Percentiles rank a stretch among this genome's conserved stretches.
Conservation (phyloP, 2,329 filamentous ascomycete species). For the Westerdykella aurantiaca region DNA sequence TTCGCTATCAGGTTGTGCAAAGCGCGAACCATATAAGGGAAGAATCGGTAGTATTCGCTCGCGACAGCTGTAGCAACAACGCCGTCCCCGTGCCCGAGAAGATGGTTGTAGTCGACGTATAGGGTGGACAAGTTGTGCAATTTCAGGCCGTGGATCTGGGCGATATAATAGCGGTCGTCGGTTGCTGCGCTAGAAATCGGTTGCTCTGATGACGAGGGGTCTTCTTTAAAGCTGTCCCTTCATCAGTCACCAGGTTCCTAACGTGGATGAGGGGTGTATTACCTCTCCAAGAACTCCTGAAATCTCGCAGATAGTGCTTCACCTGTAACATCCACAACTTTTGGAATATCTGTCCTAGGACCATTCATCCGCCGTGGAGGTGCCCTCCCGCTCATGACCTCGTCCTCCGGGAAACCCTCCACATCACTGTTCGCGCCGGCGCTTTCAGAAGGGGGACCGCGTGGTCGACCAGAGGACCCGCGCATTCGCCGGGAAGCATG, state of each 20-base stretch:
- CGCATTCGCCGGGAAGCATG: conserved; percentile 37
- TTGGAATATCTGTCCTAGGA: conserved; percentile 56
- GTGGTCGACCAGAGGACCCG: conserved; percentile 52
- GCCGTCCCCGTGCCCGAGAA: conserved; percentile 70
- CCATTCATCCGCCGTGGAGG: conserved; percentile 33
- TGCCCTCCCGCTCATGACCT: conserved; percentile 51
- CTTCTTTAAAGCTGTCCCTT: conserved; percentile 56
- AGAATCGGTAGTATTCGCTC: conserved; percentile 88
- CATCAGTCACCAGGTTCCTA: conserved; percentile 4
- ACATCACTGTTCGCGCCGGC: conserved; percentile 51
- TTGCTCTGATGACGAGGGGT: conserved; percentile 54
- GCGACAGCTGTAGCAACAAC: conserved; percentile 81
- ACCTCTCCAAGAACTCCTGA: conserved; percentile 75
- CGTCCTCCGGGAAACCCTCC: conserved; percentile 57
- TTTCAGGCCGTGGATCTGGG: conserved; percentile 73
- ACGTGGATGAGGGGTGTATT: conserved; percentile 18
- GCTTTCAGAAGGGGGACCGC: conserved; percentile 49
- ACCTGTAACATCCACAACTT: conserved; percentile 71
- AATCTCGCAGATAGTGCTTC: conserved; percentile 70
- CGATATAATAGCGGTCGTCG: conserved; percentile 78
- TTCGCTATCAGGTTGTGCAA: conserved; percentile 92
- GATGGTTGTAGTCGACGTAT: conserved; percentile 81
- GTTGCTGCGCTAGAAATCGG: conserved; percentile 61
- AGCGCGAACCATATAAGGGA: conserved; percentile 82
- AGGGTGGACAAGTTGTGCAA: conserved; percentile 73